Evolutionary conservation across 306 rosid species (phyloP), one percentile per base, ranked within the genome.

Genomic region (Senna siamea): DNA sequence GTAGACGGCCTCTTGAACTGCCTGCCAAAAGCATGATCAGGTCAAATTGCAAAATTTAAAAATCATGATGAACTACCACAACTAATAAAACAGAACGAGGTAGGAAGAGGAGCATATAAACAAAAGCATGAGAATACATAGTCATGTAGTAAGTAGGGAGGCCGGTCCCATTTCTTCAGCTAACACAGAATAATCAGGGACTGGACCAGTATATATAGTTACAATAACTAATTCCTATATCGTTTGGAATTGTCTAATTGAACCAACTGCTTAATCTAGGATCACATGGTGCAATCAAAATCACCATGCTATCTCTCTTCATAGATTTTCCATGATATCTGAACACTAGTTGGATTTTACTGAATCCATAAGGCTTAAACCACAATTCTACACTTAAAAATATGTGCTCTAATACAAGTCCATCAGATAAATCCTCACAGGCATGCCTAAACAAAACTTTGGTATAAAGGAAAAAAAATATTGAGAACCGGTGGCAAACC

Each of bases 1-100:
- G 96, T 79, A 76, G 97, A 94, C 58, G 80, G 86, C 83, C 89
- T 89, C 91, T 89, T 87, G 79, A 94, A 89, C 90, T 89, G 97
- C 96, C 99, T 94, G 99, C 86, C 91, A 84, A 73, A 72, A 75
- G 65, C 76, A 85, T 59, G 85, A 82, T 87, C 73, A 81, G 87
- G 84, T 80, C 69, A 84, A 15, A 69, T 79, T 77, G 58, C 57
- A 80, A 41, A 56, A 35, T 70, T 60, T 43, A 14, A 48, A 63
- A 69, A 55, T 52, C 66, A 72, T 76, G 62, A 72, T 40, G 79
- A 65, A 66, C 46, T 56, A 71, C 23, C 75, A 65, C 60, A 76
- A 34, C 54, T 60, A 69, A 68, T 64, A 48, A 74, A 80, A 30
- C 61, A 73, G 72, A 44, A 56, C 12, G 23, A 64, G 64, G 20